A percentile compares a stretch with the other conserved stretches of the same genome.
Evolutionary conservation across 371 early-diverging fungal species (phyloP).

Genomic region (Amoeboaphelidium protococcarum): DNA sequence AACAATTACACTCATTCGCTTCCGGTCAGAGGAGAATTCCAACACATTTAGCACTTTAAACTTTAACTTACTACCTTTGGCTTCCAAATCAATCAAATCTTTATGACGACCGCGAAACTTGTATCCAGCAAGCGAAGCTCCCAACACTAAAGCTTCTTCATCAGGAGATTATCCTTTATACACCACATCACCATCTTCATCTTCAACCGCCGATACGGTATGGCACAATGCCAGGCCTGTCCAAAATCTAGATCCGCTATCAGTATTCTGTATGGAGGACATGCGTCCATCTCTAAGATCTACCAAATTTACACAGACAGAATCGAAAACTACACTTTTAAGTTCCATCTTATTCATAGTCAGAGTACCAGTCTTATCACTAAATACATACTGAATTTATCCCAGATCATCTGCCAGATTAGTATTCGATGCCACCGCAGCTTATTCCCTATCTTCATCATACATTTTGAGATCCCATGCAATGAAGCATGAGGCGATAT

Average conservation of each 20-base stretch:
- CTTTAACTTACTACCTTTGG: neutral
- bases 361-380: slow-evolving; percentile 23
- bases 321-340: slow-evolving; percentile 1
- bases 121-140: slow-evolving; percentile 26
- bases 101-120: slow-evolving; percentile 1
- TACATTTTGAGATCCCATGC: slow-evolving; percentile 58
- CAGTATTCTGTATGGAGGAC: too few species aligned
- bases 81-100: neutral
- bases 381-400: slow-evolving; percentile 14
- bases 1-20: slow-evolving; percentile 21
- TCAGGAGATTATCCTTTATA: slow-evolving; percentile 33
- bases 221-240: too few species aligned
- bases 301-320: too few species aligned
- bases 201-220: too few species aligned
- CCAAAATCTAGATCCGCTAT: too few species aligned
- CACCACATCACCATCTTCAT: neutral
- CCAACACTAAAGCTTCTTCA: slow-evolving; percentile 57
- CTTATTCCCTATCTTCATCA: slow-evolving; percentile 29
- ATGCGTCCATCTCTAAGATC: too few species aligned
- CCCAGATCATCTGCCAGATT: slow-evolving; percentile 70
- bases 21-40: slow-evolving; percentile 18
- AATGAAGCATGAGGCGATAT: slow-evolving; percentile 50
- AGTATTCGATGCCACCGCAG: slow-evolving; percentile 54
- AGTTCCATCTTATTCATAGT: slow-evolving; percentile 19
- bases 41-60: slow-evolving; percentile 5